Evolutionary conservation across 495 filamentous ascomycete genomes (phyloP), one percentile per base, ranked within the genome.

Genomic region (Mycothermus thermophilus): DNA sequence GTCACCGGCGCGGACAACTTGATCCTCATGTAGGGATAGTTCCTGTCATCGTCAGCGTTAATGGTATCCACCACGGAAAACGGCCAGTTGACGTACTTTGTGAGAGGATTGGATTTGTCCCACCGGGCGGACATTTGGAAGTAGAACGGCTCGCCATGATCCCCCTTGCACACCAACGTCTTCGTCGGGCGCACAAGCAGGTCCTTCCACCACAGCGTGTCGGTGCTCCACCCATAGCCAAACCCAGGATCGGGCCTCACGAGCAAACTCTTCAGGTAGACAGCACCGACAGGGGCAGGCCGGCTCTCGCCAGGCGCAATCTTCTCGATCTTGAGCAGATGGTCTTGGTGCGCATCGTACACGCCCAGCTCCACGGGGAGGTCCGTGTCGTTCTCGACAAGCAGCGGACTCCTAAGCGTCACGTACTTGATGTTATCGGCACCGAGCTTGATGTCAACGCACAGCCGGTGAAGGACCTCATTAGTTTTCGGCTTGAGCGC

Each of bases 341-440:
- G 77, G 5, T 87, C 87, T 30, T 93, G 81, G 42, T 83, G 73
- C 5, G 80, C 75, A 53, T 84, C 90, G 51, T 82, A 92, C 5
- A 97, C 74, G n/a, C 92, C 90, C 16, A 97, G 46, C 58, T 97
- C 92, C 2, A 96, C 75, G 0, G 92, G 87, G 37, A 97, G 93
- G 55, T 96, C 85, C 2, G 90, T 96, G 48, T 86, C 80, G 60
- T 97, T 97, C 57, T 95, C 90, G n/a, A 97, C 74, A 10, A 94
- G 60, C n/a, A 97, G 66, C 5, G 90, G 90, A 10, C 90, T 96
- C 25, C 88, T 76, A 52, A 97, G 83, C 7, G 85, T 96, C 48
- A 97, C 90, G 54, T 93, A 88, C 59, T 97, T 97, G 57, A 97
- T 79, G 41, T 94, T 95, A 57, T 97, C 86, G 3, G 72, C 57